A percentile compares a stretch with the other conserved stretches of the same genome.
Evolutionary conservation across 2,329 filamentous ascomycete species (phyloP).

Genomic region (Neofusicoccum sp.): DNA sequence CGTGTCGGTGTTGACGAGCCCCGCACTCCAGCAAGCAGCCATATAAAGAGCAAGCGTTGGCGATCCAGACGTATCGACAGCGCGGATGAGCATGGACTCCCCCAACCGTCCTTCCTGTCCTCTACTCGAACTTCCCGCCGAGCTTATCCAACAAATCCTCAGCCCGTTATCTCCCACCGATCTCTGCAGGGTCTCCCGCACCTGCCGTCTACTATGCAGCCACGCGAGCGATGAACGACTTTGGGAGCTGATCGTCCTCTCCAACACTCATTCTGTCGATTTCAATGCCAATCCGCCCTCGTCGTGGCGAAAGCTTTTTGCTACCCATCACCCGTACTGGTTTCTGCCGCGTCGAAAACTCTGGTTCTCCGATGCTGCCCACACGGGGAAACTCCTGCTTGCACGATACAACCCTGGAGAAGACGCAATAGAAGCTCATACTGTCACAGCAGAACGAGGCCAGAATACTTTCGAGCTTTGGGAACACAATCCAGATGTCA

Average conservation of each 20-base stretch:
- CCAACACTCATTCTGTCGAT: constrained; percentile 55
- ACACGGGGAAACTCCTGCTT: constrained; percentile 73
- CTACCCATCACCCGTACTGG: constrained; percentile 76
- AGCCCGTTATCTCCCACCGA: constrained; percentile 63
- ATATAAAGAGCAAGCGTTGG: constrained; percentile 2
- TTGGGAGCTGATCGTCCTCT: constrained; percentile 70
- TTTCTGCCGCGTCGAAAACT: constrained; percentile 77
- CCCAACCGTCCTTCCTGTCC: constrained; percentile 21
- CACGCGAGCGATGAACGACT: constrained; percentile 65
- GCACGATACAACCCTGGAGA: constrained; percentile 71
- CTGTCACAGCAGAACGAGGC: constrained; percentile 56
- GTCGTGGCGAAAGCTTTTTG: constrained; percentile 70
- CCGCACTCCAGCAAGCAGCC: constrained; percentile 1
- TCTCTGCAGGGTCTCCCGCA: constrained; percentile 58
- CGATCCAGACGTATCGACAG: constrained; percentile 9
- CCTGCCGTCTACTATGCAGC: constrained; percentile 59
- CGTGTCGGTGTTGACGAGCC: not conserved
- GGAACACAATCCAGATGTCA: constrained; percentile 62
- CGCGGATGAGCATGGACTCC: not conserved
- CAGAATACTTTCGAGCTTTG: constrained; percentile 59
- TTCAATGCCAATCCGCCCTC: constrained; percentile 55
- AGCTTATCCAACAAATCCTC: constrained; percentile 73
- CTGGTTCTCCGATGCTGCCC: constrained; percentile 77
- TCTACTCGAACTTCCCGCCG: constrained; percentile 64
- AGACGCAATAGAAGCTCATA: constrained; percentile 77